Evolutionary conservation across 108 stramenopile genomes (phyloP).

Genomic region (Nannochloropsis salina): DNA sequence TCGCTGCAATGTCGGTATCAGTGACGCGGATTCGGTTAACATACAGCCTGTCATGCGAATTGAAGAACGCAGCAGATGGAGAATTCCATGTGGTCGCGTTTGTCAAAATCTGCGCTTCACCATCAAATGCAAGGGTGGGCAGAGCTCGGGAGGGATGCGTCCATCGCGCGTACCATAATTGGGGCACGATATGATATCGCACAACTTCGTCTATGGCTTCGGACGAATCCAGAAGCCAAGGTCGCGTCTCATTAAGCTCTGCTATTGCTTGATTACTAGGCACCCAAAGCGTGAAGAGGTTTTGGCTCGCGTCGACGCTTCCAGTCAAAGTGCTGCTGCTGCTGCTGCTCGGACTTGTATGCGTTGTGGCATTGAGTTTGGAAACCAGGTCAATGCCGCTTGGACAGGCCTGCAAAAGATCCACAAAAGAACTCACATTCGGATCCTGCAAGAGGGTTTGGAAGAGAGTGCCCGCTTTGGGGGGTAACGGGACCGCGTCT

Average conservation of each 20-base stretch:
- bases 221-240: neutral
- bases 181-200: neutral
- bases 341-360: neutral
- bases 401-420: neutral
- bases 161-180: neutral
- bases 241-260: neutral
- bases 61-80: neutral
- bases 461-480: neutral
- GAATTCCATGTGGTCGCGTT: neutral
- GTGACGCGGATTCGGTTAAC: neutral
- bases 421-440: neutral
- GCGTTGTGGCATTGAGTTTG: neutral
- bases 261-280: neutral
- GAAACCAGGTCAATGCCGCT: neutral
- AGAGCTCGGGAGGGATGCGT: neutral
- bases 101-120: neutral
- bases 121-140: neutral
- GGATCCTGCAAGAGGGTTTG: conserved; percentile 5
- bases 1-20: neutral
- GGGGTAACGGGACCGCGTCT: conserved; percentile 21
- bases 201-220: neutral
- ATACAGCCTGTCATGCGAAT: too few relatives aligned
- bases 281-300: conserved; percentile 1
- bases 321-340: too few relatives aligned
- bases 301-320: too few relatives aligned